Percentiles rank a stretch among this genome's conserved stretches.
Conservation (phyloP, 129 eudicot species). For the Lonicera japonica region DNA sequence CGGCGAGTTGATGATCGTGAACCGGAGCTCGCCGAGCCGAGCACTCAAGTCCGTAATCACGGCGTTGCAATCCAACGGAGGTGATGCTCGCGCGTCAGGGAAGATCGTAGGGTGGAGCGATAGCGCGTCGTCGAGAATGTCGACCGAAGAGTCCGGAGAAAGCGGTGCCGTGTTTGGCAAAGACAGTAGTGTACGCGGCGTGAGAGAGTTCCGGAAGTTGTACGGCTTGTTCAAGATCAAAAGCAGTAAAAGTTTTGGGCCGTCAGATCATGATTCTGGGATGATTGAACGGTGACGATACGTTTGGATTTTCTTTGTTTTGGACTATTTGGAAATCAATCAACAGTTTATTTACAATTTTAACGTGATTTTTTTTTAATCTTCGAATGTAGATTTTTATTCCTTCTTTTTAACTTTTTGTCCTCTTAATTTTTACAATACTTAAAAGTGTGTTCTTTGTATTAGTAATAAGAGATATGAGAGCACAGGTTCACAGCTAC, state of each 20-base stretch:
- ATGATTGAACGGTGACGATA: conserved; percentile 25
- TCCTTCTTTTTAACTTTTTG: too few relatives aligned
- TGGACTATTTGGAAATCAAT: too few relatives aligned
- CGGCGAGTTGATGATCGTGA: conserved; percentile 45
- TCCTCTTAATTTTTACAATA: too few relatives aligned
- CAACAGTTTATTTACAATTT: too few relatives aligned
- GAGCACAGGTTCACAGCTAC: too few relatives aligned
- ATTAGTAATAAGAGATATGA: too few relatives aligned
- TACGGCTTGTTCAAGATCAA: conserved; percentile 43
- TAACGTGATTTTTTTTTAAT: too few relatives aligned
- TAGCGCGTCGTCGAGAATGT: conserved; percentile 21
- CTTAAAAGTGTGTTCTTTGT: too few relatives aligned
- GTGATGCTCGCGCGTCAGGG: conserved; percentile 4
- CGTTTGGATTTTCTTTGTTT: not conserved
- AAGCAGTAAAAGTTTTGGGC: conserved; percentile 30
- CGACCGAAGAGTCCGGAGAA: conserved; percentile 17
- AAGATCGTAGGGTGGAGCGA: conserved; percentile 16
- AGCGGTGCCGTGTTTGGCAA: conserved; percentile 24
- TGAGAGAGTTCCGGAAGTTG: conserved; percentile 45
- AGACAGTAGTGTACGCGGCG: conserved; percentile 24
- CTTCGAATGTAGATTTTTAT: too few relatives aligned
- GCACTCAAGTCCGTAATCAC: conserved; percentile 44
- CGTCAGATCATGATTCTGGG: conserved; percentile 27
- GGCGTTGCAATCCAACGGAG: conserved; percentile 32
- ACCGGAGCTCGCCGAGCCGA: conserved; percentile 53